Evolutionary conservation across 2,329 filamentous ascomycete genomes (phyloP), one percentile per base, ranked within the genome.

Genomic region (Bipolaris bicolor): DNA sequence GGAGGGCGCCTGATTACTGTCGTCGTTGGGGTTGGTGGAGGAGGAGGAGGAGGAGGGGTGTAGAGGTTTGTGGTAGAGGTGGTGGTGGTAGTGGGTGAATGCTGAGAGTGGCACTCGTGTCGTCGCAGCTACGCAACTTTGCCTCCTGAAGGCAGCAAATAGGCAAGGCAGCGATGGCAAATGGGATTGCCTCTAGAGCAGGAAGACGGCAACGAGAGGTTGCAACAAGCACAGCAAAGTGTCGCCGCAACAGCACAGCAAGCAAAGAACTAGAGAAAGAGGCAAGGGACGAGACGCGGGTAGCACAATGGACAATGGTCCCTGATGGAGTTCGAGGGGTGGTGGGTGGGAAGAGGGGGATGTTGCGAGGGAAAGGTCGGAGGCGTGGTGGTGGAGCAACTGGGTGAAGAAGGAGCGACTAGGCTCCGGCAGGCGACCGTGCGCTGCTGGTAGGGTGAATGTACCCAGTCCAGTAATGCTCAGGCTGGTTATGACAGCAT

Each of bases 391-490:
- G 69, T 72, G 67, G 70, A 70, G 71, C 69, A 62, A 24, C 50
- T 49, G 58, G 57, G 62, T 65, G 65, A 68, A 66, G 67, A 67
- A 69, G 65, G 66, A 64, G 61, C 66, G 58, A 64, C 67, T 70
- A 69, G 69, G 63, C 61, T 63, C 66, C 66, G 56, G 62, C 60
- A 66, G 59, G 63, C 60, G 66, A 57, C 70, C 67, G 71, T 73
- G 73, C 71, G 62, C 60, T 60, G 13, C 26, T 62, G 45, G 63
- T 59, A 67, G 61, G 62, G 70, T 73, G 71, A 74, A 74, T 69
- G 69, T 70, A 62, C 68, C 65, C 69, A 72, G 68, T 69, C 65
- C 69, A 72, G 68, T 69, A 69, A 73, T 72, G 55, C 45, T 61
- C 60, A 44, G 62, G 61, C 55, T 60, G 62, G 55, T 45, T 58